These are phyloP conservation scores for Cnidoscolus chayamansa DNA, from an alignment of 441 rosid species.

Conservation along the genomic window DNA sequence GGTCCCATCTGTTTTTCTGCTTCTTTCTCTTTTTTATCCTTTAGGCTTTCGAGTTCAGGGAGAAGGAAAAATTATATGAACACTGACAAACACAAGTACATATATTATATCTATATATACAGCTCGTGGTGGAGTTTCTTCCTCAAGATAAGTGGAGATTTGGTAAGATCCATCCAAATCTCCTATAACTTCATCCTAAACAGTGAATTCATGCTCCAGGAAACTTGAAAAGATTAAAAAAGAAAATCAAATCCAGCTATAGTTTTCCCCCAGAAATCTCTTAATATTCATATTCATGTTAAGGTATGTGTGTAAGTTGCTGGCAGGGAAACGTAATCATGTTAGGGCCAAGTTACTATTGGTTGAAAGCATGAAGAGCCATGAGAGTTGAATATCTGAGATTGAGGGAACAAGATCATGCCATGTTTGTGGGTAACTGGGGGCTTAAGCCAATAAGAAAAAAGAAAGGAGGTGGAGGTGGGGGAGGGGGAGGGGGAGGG, in stretches of 20 bases:
- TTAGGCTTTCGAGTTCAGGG: not conserved
- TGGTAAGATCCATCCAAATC: conserved; percentile 3
- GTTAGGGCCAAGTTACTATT: no score
- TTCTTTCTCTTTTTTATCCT: conserved; percentile 3
- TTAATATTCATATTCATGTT: no score
- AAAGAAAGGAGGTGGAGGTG: conserved; percentile 5
- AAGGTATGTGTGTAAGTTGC: no score
- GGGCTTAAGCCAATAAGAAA: conserved; percentile 1
- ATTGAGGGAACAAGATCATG: conserved; percentile 24
- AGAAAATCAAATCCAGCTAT: conserved; percentile 4
- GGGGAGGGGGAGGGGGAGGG: conserved; percentile 14
- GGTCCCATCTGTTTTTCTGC: conserved; percentile 32
- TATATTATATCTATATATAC: no score
- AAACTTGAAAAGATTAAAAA: not conserved
- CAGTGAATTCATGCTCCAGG: not conserved
- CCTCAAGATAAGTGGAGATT: conserved; percentile 14
- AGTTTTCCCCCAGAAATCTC: not conserved
- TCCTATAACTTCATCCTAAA: not conserved
- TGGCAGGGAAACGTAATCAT: no score
- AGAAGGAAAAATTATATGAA: not conserved
- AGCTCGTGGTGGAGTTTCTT: conserved; percentile 11
- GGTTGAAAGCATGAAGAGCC: no score
- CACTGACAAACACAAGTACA: no score
- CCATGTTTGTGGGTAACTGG: conserved; percentile 22
- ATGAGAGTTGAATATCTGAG: not conserved